Conservation (phyloP, 129 eudicot species). For the Lactuca saligna region DNA sequence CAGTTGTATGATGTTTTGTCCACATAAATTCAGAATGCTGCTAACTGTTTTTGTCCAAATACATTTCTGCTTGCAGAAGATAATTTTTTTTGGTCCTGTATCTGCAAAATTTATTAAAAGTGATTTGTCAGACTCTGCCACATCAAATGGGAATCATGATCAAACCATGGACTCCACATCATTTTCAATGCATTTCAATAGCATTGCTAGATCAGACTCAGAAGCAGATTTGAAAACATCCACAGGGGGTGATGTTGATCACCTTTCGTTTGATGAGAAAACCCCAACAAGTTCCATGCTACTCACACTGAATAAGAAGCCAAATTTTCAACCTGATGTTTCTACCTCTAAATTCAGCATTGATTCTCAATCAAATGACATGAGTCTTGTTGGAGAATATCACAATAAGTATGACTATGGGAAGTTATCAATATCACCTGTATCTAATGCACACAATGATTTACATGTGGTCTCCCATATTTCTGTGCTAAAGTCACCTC, state of each 20-base stretch:
- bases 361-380: constrained; percentile 57
- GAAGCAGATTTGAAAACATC: constrained; percentile 74
- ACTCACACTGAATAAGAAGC: constrained; percentile 56
- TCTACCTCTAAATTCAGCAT: constrained; percentile 36
- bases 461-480: constrained; percentile 30
- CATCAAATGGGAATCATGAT: constrained; percentile 71
- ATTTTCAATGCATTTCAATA: constrained; percentile 83
- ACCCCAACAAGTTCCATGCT: constrained; percentile 69
- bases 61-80: constrained; percentile 62
- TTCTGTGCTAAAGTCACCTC: constrained; percentile 32
- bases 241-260: constrained; percentile 33
- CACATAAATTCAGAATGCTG: background rate
- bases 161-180: constrained; percentile 93
- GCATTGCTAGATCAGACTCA: constrained; percentile 77
- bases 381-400: constrained; percentile 83
- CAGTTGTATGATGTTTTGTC: constrained; percentile 2
- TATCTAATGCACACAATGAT: constrained; percentile 44
- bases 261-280: constrained; percentile 71
- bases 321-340: constrained; percentile 27
- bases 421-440: constrained; percentile 63
- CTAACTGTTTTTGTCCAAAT: constrained; percentile 15
- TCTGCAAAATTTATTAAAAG: constrained; percentile 70
- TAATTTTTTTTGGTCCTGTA: constrained; percentile 82
- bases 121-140: constrained; percentile 57
- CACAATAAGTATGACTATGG: constrained; percentile 61